phyloP scores from a whole-genome alignment of 495 filamentous ascomycete genomes.

The Xylaria grammica region DNA sequence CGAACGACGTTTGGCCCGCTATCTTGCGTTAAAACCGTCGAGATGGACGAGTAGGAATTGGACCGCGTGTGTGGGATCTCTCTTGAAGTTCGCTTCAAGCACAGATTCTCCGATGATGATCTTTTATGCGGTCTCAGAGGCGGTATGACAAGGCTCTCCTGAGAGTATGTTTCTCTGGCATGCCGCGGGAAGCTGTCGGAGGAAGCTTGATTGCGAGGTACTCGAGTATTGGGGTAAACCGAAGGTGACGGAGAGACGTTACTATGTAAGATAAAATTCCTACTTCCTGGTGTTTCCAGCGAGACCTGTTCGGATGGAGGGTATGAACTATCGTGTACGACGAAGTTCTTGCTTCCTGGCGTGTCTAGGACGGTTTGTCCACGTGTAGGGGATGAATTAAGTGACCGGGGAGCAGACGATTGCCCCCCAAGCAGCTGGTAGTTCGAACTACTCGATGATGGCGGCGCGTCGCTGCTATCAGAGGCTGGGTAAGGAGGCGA shows the following conservation, averaged over 20 bases:
- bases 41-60: conserved; percentile 56
- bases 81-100: conserved; percentile 53
- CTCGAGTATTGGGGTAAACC: conserved; percentile 27
- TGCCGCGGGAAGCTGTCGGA: conserved; percentile 36
- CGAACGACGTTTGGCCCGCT: conserved; percentile 38
- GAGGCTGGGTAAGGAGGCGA: conserved; percentile 42
- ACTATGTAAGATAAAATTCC: conserved; percentile 29
- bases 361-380: conserved; percentile 14
- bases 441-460: conserved; percentile 46
- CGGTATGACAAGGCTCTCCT: conserved; percentile 59
- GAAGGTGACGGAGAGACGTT: conserved; percentile 48
- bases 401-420: conserved; percentile 42
- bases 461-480: conserved; percentile 41
- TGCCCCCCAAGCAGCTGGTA: conserved; percentile 47
- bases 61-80: conserved; percentile 54
- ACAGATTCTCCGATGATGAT: conserved; percentile 52
- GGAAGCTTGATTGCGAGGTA: conserved; percentile 30
- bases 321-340: conserved; percentile 26
- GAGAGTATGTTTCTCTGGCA: conserved; percentile 53
- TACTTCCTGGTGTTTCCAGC: conserved; percentile 25
- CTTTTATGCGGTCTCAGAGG: conserved; percentile 51
- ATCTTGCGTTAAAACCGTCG: conserved; percentile 52
- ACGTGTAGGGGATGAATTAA: conserved; percentile 29
- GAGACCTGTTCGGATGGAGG: conserved; percentile 12
- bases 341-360: conserved; percentile 21